Evolutionary conservation across 805 yeast genomes (phyloP).

Genomic region (Torulaspora franciscae): DNA sequence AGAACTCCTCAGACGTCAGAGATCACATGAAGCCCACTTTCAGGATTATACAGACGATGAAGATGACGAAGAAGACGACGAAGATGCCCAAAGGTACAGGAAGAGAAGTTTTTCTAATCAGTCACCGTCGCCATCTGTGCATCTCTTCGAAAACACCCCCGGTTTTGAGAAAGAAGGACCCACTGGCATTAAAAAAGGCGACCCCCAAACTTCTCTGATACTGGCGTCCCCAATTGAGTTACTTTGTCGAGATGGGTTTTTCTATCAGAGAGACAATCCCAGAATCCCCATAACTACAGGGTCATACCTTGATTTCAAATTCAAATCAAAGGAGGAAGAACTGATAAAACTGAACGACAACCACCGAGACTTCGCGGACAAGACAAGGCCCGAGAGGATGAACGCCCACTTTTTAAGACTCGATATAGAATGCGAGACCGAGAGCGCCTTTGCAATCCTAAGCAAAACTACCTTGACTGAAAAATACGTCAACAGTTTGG

Average conservation of each 20-base stretch:
- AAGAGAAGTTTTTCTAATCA: slow-evolving; percentile 11
- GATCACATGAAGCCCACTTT: slow-evolving; percentile 22
- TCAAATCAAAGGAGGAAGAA: slow-evolving; percentile 32
- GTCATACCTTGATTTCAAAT: slow-evolving; percentile 30
- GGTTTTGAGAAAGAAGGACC: background rate
- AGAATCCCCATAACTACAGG: slow-evolving; percentile 32
- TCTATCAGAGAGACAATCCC: slow-evolving; percentile 28
- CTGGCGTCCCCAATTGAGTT: slow-evolving; percentile 32
- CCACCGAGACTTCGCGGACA: slow-evolving; percentile 20
- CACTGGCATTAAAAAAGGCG: slow-evolving; percentile 2
- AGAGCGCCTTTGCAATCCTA: slow-evolving; percentile 25
- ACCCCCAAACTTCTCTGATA: slow-evolving; percentile 18
- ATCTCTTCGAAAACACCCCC: slow-evolving; percentile 2
- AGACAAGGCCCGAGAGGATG: slow-evolving; percentile 27
- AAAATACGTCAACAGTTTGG: slow-evolving; percentile 34
- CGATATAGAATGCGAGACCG: slow-evolving; percentile 30
- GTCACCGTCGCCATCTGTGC: background rate
- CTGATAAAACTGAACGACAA: slow-evolving; percentile 19
- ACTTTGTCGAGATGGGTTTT: slow-evolving; percentile 32
- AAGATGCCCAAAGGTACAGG: slow-evolving; percentile 13
- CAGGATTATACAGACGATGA: slow-evolving; percentile 18
- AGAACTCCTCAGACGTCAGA: slow-evolving; percentile 2
- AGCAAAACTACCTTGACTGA: slow-evolving; percentile 32
- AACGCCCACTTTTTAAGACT: slow-evolving; percentile 31
- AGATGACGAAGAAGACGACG: slow-evolving; percentile 11